phyloP scores from a whole-genome alignment of 1,284 basidiomycete genomes.

The Malassezia globosa region DNA sequence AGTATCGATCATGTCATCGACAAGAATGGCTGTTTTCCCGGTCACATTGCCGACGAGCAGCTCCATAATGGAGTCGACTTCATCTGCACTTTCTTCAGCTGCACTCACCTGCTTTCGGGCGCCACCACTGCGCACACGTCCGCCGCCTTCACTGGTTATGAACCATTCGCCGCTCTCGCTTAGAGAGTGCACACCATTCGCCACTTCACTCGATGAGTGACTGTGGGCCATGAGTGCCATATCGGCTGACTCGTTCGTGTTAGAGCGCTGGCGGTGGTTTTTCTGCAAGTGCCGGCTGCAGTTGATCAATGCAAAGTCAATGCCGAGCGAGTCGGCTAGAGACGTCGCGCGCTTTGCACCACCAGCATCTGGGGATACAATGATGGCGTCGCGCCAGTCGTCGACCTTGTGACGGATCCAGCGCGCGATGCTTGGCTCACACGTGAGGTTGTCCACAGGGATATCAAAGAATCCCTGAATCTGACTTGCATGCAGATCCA shows the following conservation, averaged over 20 bases:
- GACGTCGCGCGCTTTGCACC: constrained; percentile 92
- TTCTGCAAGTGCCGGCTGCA: constrained; percentile 55
- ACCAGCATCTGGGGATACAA: constrained; percentile 93
- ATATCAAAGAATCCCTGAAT: constrained; percentile 99
- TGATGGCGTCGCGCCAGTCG: constrained; percentile 76
- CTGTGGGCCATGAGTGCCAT: not conserved
- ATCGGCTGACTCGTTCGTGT: not conserved
- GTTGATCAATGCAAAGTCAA: constrained; percentile 95
- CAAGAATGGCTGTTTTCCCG: constrained; percentile 83
- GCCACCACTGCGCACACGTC: constrained; percentile 30
- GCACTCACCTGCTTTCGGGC: constrained; percentile 14
- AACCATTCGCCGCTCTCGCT: constrained; percentile 48
- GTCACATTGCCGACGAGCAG: constrained; percentile 90
- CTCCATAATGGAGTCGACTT: constrained; percentile 60
- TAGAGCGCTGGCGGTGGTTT: constrained; percentile 28
- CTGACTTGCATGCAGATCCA: constrained; percentile 95
- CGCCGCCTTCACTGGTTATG: constrained; percentile 39
- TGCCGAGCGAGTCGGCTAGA: constrained; percentile 84
- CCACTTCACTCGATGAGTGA: constrained; percentile 19
- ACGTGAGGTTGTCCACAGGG: constrained; percentile 72
- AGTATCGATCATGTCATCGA: constrained; percentile 98
- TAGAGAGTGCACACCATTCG: constrained; percentile 45
- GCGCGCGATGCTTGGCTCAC: constrained; percentile 36
- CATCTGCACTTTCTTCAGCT: constrained; percentile 35
- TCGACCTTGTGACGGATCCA: constrained; percentile 74